A percentile compares a stretch with the other conserved stretches of the same genome.
phyloP scores from a whole-genome alignment of 352 stramenopile genomes.

The Globisporangium recalcitrans region DNA sequence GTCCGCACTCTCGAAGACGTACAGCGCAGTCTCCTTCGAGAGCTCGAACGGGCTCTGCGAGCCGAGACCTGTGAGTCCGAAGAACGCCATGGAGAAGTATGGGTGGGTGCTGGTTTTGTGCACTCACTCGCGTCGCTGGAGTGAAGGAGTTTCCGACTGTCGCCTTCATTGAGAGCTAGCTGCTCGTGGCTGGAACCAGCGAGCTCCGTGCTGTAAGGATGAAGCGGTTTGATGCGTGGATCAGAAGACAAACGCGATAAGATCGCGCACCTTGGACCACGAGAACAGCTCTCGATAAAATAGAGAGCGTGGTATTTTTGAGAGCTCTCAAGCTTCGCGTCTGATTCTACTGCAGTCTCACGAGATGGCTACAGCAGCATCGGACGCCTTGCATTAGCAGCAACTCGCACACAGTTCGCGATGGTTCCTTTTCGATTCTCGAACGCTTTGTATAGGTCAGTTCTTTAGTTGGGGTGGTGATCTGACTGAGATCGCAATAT shows the following conservation, averaged over 20 bases:
- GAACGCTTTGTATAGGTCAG: neutral
- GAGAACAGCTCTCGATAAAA: neutral
- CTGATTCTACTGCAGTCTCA: too few relatives aligned
- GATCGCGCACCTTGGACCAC: neutral
- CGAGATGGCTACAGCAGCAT: too few relatives aligned
- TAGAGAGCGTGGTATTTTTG: neutral
- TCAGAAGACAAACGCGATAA: neutral
- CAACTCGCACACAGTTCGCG: neutral
- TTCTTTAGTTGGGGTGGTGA: neutral
- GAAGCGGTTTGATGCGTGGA: neutral
- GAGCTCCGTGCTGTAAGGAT: too few relatives aligned
- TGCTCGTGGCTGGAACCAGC: too few relatives aligned
- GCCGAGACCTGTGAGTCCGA: slow-evolving; percentile 52
- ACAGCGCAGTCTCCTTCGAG: slow-evolving; percentile 47
- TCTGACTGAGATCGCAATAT: slow-evolving; percentile 2
- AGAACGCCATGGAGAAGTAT: slow-evolving; percentile 44
- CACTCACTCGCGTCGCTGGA: too few relatives aligned
- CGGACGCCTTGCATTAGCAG: neutral
- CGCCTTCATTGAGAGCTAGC: too few relatives aligned
- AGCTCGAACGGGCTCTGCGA: slow-evolving; percentile 55
- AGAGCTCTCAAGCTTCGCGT: neutral
- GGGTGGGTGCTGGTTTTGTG: too few relatives aligned
- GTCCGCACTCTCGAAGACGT: slow-evolving; percentile 45
- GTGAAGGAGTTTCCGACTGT: too few relatives aligned
- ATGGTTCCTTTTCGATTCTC: neutral